phyloP scores from a whole-genome alignment of 495 filamentous ascomycete genomes.

The Saxophila tyrrhenica region DNA sequence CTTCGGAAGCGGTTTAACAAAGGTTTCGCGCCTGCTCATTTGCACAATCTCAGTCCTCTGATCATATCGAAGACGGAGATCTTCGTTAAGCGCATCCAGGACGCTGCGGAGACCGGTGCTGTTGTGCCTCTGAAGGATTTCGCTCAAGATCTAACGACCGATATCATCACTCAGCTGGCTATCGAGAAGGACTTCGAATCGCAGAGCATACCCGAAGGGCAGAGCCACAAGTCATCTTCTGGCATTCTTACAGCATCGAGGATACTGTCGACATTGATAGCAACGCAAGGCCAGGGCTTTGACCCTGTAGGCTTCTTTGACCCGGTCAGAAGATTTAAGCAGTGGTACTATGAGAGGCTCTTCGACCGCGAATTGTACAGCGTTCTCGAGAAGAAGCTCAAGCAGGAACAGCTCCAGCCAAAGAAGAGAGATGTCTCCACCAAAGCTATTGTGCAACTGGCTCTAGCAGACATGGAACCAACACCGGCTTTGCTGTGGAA shows the following conservation, averaged over 20 bases:
- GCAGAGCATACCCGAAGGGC: background rate
- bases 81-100: background rate
- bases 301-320: background rate
- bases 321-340: background rate
- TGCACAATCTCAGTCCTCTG: background rate
- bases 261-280: background rate
- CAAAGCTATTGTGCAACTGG: background rate
- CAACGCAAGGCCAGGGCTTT: background rate
- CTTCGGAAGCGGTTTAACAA: background rate
- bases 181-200: constrained; percentile 1
- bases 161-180: background rate
- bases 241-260: background rate
- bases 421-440: background rate
- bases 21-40: constrained; percentile 1
- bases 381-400: background rate
- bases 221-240: background rate
- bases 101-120: background rate
- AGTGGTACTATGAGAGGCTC: background rate
- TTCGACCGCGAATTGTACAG: background rate
- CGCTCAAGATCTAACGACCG: background rate
- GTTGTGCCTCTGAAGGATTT: background rate
- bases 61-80: background rate
- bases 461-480: background rate
- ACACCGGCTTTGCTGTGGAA: background rate
- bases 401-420: background rate